Conservation (phyloP, 2,329 filamentous ascomycete genomes). For the Leptographium radiaticola region DNA sequence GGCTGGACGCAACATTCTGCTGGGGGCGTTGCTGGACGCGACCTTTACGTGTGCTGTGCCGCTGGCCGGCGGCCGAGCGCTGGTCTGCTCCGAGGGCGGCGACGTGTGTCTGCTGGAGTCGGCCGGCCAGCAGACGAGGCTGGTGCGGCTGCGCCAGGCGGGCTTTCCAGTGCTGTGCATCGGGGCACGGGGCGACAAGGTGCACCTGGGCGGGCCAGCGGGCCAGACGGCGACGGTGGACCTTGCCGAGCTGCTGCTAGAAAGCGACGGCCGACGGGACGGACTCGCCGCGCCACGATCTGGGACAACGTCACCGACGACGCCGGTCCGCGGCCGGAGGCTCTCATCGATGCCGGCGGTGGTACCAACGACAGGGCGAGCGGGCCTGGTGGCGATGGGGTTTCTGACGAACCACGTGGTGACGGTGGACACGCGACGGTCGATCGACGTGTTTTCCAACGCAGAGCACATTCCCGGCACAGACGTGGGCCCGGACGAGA, state of each 20-base stretch:
- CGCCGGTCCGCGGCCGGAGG: constrained; percentile 11
- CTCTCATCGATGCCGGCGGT: constrained; percentile 8
- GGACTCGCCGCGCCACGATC: not conserved
- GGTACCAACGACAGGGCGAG: constrained; percentile 19
- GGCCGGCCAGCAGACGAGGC: constrained; percentile 54
- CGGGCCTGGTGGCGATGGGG: constrained; percentile 52
- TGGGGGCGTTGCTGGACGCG: constrained; percentile 69
- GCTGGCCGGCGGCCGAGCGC: constrained; percentile 59
- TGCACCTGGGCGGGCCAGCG: constrained; percentile 58
- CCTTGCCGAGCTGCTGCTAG: constrained; percentile 31
- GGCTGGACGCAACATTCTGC: constrained; percentile 72
- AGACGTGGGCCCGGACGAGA: constrained; percentile 25
- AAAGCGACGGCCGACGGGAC: constrained; percentile 6
- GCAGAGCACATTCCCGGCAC: constrained; percentile 26
- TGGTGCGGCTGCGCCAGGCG: constrained; percentile 52
- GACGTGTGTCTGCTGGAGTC: constrained; percentile 85
- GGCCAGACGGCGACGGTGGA: constrained; percentile 44
- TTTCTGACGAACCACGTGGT: constrained; percentile 55
- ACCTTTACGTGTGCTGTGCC: constrained; percentile 69
- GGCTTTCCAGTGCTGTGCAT: constrained; percentile 59
- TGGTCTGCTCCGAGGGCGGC: constrained; percentile 78
- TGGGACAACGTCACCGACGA: not conserved
- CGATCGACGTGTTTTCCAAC: constrained; percentile 53
- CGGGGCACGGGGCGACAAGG: constrained; percentile 41
- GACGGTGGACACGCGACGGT: constrained; percentile 61